phyloP scores from a whole-genome alignment of 805 yeast species.

The Vanderwaltozyma yarrowii region DNA sequence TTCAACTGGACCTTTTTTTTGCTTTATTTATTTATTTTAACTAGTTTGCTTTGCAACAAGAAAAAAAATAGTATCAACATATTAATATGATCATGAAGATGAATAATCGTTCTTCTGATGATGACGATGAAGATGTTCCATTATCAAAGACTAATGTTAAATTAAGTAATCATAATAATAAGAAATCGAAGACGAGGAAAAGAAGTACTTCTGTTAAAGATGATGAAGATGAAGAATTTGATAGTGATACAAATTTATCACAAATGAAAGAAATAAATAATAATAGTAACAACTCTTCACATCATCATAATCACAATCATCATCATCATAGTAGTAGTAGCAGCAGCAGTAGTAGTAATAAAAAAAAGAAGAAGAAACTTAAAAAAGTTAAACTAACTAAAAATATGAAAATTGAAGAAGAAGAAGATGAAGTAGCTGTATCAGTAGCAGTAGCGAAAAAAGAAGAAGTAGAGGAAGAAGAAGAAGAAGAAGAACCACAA shows the following conservation, averaged over 20 bases:
- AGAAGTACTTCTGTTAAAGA: too few relatives aligned
- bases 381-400: neutral
- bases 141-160: neutral
- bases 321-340: too few relatives aligned
- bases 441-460: too few relatives aligned
- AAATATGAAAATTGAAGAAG: constrained; percentile 2
- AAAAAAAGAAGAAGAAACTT: neutral
- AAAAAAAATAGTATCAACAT: too few relatives aligned
- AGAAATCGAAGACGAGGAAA: neutral
- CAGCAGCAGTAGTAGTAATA: too few relatives aligned
- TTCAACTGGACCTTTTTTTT: too few relatives aligned
- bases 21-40: too few relatives aligned
- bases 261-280: neutral
- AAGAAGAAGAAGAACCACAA: constrained; percentile 39
- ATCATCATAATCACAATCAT: too few relatives aligned
- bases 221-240: neutral
- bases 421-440: too few relatives aligned
- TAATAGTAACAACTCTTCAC: too few relatives aligned
- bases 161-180: neutral
- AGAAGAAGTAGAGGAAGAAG: constrained; percentile 12
- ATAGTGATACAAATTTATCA: neutral
- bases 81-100: too few relatives aligned
- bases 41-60: too few relatives aligned
- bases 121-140: constrained; percentile 4
- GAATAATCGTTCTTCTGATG: neutral